phyloP scores from a whole-genome alignment of 2,329 filamentous ascomycete genomes.

The Nemania sp. region DNA sequence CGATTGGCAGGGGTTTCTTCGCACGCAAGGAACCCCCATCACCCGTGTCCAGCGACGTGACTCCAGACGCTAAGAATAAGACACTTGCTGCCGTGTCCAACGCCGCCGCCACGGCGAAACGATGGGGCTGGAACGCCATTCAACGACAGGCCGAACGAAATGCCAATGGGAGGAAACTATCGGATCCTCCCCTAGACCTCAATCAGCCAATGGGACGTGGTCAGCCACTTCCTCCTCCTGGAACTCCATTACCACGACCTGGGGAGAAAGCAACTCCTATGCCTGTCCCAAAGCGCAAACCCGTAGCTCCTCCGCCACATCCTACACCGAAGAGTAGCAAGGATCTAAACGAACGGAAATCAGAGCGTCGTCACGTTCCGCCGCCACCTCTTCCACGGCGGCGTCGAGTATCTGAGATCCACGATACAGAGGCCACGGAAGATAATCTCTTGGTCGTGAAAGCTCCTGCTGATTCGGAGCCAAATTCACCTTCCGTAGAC shows the following conservation, averaged over 20 bases:
- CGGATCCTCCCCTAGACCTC: constrained; percentile 38
- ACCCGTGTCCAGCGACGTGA: constrained; percentile 27
- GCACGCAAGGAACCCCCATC: constrained; percentile 34
- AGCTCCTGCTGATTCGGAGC: constrained; percentile 39
- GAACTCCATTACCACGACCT: constrained; percentile 39
- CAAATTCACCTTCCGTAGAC: constrained; percentile 32
- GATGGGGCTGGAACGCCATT: constrained; percentile 41
- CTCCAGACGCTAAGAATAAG: constrained; percentile 34
- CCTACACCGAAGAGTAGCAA: constrained; percentile 29
- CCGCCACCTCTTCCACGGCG: constrained; percentile 38
- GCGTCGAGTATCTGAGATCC: constrained; percentile 38
- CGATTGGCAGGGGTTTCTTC: constrained; percentile 36
- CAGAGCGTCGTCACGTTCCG: constrained; percentile 36
- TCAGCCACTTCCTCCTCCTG: constrained; percentile 40
- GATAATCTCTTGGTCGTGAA: constrained; percentile 40
- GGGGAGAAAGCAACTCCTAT: constrained; percentile 36
- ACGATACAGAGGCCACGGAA: constrained; percentile 31
- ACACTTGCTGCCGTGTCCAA: constrained; percentile 39
- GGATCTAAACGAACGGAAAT: constrained; percentile 29
- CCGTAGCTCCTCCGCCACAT: constrained; percentile 32
- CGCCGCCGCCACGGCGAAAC: constrained; percentile 40
- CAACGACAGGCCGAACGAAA: constrained; percentile 38
- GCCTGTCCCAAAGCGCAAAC: constrained; percentile 35
- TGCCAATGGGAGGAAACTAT: constrained; percentile 36
- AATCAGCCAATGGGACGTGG: constrained; percentile 43